These are phyloP conservation scores for Penicillium riverlandense DNA, from an alignment of 495 filamentous ascomycete genomes.

Conservation along the genomic window DNA sequence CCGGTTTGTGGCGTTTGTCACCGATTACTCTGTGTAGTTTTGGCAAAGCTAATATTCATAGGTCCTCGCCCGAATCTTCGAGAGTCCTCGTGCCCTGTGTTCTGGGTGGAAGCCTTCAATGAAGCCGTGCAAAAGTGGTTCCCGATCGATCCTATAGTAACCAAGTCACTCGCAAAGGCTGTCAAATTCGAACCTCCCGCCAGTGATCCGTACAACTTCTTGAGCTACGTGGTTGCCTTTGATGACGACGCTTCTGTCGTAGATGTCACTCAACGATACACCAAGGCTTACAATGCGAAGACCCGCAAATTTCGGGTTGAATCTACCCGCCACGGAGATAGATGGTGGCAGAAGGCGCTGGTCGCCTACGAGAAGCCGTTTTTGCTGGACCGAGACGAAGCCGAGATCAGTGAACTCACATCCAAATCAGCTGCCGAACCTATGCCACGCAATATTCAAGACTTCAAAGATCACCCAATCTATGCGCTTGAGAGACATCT, in stretches of 20 bases:
- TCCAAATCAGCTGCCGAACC: constrained; percentile 66
- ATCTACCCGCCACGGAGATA: constrained; percentile 51
- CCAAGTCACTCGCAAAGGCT: constrained; percentile 64
- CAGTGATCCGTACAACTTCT: constrained; percentile 59
- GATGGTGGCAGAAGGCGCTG: constrained; percentile 66
- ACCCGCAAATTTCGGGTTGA: constrained; percentile 74
- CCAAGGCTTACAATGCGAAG: constrained; percentile 80
- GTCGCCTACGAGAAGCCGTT: constrained; percentile 50
- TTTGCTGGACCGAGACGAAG: constrained; percentile 61
- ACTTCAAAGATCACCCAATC: constrained; percentile 89
- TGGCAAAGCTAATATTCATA: constrained; percentile 3
- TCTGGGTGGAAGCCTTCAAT: constrained; percentile 91
- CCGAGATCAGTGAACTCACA: constrained; percentile 71
- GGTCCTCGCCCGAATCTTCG: constrained; percentile 13
- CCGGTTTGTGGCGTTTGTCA: constrained; percentile 3
- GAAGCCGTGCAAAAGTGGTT: constrained; percentile 83
- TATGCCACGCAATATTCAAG: constrained; percentile 82
- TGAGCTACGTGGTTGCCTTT: constrained; percentile 83
- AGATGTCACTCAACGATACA: constrained; percentile 78
- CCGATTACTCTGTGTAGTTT: background rate
- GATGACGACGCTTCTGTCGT: constrained; percentile 64
- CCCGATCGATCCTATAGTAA: constrained; percentile 78
- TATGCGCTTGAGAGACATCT: constrained; percentile 87
- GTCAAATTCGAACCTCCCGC: constrained; percentile 74
- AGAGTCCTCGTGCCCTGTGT: constrained; percentile 67